phyloP scores from a whole-genome alignment of 1,284 basidiomycete species.

The Porogramme epimiltina region DNA sequence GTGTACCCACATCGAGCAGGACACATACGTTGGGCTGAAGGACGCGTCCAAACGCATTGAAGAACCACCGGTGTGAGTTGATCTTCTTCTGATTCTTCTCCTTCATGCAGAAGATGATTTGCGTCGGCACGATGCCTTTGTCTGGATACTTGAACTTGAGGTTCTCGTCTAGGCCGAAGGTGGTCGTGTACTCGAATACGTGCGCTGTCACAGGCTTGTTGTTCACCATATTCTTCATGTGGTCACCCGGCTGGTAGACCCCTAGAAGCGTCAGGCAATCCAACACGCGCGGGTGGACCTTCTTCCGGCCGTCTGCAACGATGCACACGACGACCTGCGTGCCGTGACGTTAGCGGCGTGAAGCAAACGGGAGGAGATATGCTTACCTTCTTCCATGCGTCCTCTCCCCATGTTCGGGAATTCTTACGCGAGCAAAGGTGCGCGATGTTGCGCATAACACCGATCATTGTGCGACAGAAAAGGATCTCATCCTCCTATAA shows the following conservation, averaged over 20 bases:
- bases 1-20: conserved; percentile 92
- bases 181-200: conserved; percentile 94
- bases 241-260: conserved; percentile 76
- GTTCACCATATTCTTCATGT: conserved; percentile 91
- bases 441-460: conserved; percentile 91
- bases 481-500: conserved; percentile 90
- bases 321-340: conserved; percentile 90
- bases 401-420: conserved; percentile 93
- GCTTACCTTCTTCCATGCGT: conserved; percentile 93
- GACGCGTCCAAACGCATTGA: conserved; percentile 84
- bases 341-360: neutral
- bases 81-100: conserved; percentile 97
- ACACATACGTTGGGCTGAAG: conserved; percentile 89
- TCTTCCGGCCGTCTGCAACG: conserved; percentile 92
- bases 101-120: conserved; percentile 93
- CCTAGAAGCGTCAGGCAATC: conserved; percentile 87
- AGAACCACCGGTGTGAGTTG: conserved; percentile 95
- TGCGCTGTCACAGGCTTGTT: conserved; percentile 90
- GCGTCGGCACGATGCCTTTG: conserved; percentile 91
- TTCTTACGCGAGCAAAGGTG: conserved; percentile 93
- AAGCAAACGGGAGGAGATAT: neutral
- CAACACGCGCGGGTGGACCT: conserved; percentile 90
- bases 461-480: conserved; percentile 93
- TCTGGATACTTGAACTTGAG: conserved; percentile 94
- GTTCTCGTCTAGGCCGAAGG: conserved; percentile 86